Conservation (phyloP, 2,329 filamentous ascomycete genomes). For the Ilyonectria destructans region DNA sequence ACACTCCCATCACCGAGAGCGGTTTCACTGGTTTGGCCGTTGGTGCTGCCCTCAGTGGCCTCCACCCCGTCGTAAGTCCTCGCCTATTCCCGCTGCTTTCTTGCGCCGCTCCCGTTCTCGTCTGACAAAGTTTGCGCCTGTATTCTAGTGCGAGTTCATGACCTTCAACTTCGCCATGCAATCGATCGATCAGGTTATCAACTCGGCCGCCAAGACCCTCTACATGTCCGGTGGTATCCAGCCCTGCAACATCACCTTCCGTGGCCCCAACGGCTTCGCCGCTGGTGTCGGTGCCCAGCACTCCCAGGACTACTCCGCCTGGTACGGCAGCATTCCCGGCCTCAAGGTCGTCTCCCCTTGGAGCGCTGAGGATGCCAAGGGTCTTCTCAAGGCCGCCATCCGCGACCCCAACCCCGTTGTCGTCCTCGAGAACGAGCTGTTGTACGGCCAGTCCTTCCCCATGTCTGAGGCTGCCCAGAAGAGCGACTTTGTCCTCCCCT, state of each 20-base stretch:
- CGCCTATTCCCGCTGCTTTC: neutral
- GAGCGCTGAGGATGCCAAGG: conserved; percentile 98
- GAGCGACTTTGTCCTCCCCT: conserved; percentile 96
- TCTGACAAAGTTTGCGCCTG: conserved; percentile 30
- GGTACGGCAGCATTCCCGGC: conserved; percentile 98
- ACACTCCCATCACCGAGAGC: conserved; percentile 98
- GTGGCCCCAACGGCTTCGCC: conserved; percentile 98
- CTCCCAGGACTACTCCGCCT: conserved; percentile 98
- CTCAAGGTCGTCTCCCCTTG: conserved; percentile 97
- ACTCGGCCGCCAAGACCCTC: conserved; percentile 98
- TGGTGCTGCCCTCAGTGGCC: conserved; percentile 93
- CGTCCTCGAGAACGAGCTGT: conserved; percentile 88
- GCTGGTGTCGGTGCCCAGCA: conserved; percentile 96
- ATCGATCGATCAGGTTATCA: conserved; percentile 99
- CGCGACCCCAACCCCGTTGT: conserved; percentile 98
- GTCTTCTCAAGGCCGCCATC: conserved; percentile 96
- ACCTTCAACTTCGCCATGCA: conserved; percentile 99
- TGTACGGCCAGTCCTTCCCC: conserved; percentile 96
- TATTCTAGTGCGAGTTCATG: conserved; percentile 94
- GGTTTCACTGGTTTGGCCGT: conserved; percentile 96
- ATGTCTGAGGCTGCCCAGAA: conserved; percentile 98
- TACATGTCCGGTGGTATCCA: conserved; percentile 99
- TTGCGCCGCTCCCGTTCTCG: conserved; percentile 4
- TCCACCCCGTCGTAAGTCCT: conserved; percentile 89
- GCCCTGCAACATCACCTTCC: conserved; percentile 99